Base-by-base conservation (phyloP, 306 rosid genomes). In the Arachis hypogaea region DNA sequence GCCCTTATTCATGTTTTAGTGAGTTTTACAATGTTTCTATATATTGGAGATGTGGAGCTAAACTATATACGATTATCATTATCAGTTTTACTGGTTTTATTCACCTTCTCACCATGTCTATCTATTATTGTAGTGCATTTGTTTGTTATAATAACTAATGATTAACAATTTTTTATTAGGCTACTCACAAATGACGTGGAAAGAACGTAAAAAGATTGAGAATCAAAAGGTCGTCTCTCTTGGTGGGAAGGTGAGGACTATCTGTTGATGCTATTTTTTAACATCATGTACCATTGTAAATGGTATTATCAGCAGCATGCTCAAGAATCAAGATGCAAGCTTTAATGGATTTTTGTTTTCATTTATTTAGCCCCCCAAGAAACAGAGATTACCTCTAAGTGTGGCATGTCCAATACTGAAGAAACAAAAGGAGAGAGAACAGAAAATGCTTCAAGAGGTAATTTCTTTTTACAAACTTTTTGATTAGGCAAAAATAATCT, bases 181-280 rank as follows among this genome's bases (percentile, higher is more conserved):
- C 50, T 64, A 85, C 74, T 83, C 85, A 0, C 89, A 89, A 79
- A 89, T 91, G 96, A 40, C 94, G 59, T 93, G 98, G 97, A 93
- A 85, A 74, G 93, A 91, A 70, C 85, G 84, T 66, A 93, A 93
- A 76, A 87, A 82, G 74, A 69, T 82, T 51, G 97, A 93, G 82
- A 78, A 88, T 76, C 81, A 18, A 68, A 93, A 83, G 74, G 77
- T 89, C n/a, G 82, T 89, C 72, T 83, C 93, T 65, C 88, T 91
- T 43, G 97, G 98, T 54, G 96, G 97, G 63, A 93, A 93, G 93
- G 97, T 91, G 80, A 64, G 82, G 38, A 54, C 33, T 47, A 30
- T 78, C 29, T 59, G 63, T 41, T 78, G 44, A 68, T 84, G 46
- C 43, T 63, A 9, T 45, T n/a, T 74, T 71, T 64, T 66, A 63